phyloP scores from a whole-genome alignment of 2,329 filamentous ascomycete species.

The Alternaria tenuissima region DNA sequence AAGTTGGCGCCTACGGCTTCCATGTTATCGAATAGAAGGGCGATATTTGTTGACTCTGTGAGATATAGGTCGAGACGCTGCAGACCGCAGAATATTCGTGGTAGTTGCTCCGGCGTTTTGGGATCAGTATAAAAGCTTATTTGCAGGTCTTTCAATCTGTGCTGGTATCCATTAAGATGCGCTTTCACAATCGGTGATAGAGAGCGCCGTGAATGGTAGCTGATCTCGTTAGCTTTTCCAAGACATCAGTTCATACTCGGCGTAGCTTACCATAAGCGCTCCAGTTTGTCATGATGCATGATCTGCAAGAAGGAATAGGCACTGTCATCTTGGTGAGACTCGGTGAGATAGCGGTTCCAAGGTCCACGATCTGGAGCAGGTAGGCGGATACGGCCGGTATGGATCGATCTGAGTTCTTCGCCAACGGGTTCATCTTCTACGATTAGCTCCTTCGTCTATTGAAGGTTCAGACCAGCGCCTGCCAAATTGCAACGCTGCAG shows the following conservation, averaged over 20 bases:
- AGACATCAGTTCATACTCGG: not conserved
- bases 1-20: not conserved
- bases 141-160: not conserved
- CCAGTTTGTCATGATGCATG: not conserved
- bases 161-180: not conserved
- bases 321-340: not conserved
- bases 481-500: not conserved
- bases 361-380: not conserved
- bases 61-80: not conserved
- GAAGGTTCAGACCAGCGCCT: not conserved
- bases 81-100: not conserved
- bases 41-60: not conserved
- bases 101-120: not conserved
- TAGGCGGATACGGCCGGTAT: not conserved
- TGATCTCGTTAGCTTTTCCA: not conserved
- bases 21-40: not conserved
- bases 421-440: not conserved
- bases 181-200: not conserved
- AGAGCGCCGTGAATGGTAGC: not conserved
- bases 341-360: not conserved
- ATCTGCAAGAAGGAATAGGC: not conserved
- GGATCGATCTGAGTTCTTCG: not conserved
- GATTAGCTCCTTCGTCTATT: not conserved
- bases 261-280: not conserved
- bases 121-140: not conserved